Conservation (phyloP, 805 yeast species). For the Metschnikowia continentalis region DNA sequence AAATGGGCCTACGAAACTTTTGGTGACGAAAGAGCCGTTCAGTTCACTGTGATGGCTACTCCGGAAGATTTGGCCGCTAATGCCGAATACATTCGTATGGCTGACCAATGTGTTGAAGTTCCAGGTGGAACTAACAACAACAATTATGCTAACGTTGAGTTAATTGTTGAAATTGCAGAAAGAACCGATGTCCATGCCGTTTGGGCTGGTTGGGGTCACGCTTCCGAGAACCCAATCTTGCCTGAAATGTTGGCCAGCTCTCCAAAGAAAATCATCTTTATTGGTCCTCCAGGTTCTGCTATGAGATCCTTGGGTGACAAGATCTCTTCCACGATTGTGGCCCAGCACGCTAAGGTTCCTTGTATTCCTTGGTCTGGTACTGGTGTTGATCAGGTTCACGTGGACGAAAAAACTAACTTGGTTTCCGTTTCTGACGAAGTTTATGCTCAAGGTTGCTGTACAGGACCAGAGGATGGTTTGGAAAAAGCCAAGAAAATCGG, state of each 20-base stretch:
- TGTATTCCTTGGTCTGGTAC: slow-evolving; percentile 99
- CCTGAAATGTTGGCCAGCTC: slow-evolving; percentile 96
- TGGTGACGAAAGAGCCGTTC: slow-evolving; percentile 89
- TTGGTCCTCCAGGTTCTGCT: slow-evolving; percentile 99
- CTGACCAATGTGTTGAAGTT: slow-evolving; percentile 96
- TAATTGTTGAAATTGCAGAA: slow-evolving; percentile 96
- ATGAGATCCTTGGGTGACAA: slow-evolving; percentile 99
- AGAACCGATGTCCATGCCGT: slow-evolving; percentile 96
- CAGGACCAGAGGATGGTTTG: slow-evolving; percentile 84
- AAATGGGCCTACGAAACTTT: slow-evolving; percentile 99
- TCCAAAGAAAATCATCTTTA: slow-evolving; percentile 82
- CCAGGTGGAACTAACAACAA: slow-evolving; percentile 99
- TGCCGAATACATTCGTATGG: slow-evolving; percentile 98
- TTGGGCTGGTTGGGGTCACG: slow-evolving; percentile 99
- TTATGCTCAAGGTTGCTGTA: slow-evolving; percentile 85
- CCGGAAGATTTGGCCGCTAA: slow-evolving; percentile 98
- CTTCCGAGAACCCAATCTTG: slow-evolving; percentile 93
- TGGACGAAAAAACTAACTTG: slow-evolving; percentile 66
- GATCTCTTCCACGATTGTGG: slow-evolving; percentile 95
- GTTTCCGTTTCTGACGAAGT: slow-evolving; percentile 86
- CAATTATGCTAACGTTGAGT: slow-evolving; percentile 95
- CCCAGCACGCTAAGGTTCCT: slow-evolving; percentile 97
- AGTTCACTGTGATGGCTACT: slow-evolving; percentile 97
- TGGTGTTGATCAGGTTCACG: slow-evolving; percentile 77
- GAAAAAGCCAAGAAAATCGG: slow-evolving; percentile 83